Evolutionary conservation across 2,329 filamentous ascomycete species (phyloP).

Genomic region (Helicocarpus griseus): DNA sequence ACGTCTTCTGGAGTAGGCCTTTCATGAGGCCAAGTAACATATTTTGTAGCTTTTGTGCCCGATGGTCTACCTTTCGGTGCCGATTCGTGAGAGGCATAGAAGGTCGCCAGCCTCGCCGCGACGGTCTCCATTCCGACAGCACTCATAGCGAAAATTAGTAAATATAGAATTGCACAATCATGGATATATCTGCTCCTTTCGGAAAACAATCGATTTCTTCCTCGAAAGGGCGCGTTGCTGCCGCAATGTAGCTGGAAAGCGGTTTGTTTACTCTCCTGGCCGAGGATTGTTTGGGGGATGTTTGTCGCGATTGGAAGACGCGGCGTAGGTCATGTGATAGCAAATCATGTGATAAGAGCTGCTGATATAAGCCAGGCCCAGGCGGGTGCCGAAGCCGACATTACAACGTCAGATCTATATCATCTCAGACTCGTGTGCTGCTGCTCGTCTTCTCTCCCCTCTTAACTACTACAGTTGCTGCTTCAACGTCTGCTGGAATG

Average conservation of each 20-base stretch:
- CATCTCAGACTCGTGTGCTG: neutral
- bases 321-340: neutral
- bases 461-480: too few relatives aligned
- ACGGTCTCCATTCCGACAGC: slow-evolving; percentile 47
- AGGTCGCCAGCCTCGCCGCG: slow-evolving; percentile 71
- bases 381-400: neutral
- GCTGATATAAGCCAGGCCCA: neutral
- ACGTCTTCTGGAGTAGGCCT: slow-evolving; percentile 57
- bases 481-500: neutral
- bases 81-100: slow-evolving; percentile 52
- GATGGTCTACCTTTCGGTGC: slow-evolving; percentile 62
- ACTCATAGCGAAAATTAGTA: slow-evolving; percentile 4
- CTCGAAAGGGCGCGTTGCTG: neutral
- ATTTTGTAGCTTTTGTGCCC: slow-evolving; percentile 49
- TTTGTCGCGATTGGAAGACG: slow-evolving; percentile 1
- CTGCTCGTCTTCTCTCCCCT: neutral
- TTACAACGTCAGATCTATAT: neutral
- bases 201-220: neutral
- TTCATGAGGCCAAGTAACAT: slow-evolving; percentile 67
- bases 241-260: neutral
- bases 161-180: neutral
- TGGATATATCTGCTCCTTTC: neutral
- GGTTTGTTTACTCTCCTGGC: neutral
- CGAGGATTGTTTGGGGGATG: neutral
- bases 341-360: neutral